Evolutionary conservation across 2,329 filamentous ascomycete species (phyloP).

Genomic region (Cercospora berteroae): DNA sequence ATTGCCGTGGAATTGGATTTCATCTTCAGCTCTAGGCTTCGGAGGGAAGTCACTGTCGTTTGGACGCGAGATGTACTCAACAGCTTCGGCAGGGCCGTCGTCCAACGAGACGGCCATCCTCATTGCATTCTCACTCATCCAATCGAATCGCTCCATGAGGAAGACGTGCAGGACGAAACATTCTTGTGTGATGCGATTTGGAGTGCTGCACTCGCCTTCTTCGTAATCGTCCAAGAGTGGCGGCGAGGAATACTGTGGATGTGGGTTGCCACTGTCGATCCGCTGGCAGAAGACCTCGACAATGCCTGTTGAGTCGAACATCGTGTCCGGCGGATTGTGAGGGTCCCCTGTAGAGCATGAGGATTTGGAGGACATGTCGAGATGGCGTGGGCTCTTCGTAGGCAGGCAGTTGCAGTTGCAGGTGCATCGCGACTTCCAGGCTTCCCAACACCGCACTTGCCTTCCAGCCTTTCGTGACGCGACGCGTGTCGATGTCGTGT

Average conservation of each 20-base stretch:
- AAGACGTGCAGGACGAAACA: slow-evolving; percentile 10
- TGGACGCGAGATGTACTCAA: slow-evolving; percentile 3
- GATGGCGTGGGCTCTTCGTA: background rate
- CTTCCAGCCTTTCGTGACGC: background rate
- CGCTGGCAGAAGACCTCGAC: slow-evolving; percentile 16
- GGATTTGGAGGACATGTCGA: background rate
- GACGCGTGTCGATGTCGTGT: background rate
- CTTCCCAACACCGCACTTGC: background rate
- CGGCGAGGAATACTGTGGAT: slow-evolving; percentile 1
- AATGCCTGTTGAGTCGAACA: slow-evolving; percentile 18
- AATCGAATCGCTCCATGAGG: slow-evolving; percentile 18
- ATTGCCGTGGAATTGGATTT: slow-evolving; percentile 3
- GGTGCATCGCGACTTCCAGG: background rate
- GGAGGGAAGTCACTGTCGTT: background rate
- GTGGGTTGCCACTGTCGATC: slow-evolving; percentile 6
- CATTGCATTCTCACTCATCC: slow-evolving; percentile 10
- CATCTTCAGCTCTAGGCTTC: background rate
- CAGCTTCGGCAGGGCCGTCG: background rate
- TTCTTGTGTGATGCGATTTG: background rate
- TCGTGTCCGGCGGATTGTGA: background rate
- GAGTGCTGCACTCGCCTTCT: background rate
- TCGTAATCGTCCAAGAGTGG: background rate
- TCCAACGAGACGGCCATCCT: slow-evolving; percentile 7
- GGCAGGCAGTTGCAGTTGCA: background rate
- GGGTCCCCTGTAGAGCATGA: background rate